These are phyloP conservation scores for Lipomyces japonicus DNA, from an alignment of 805 yeast genomes.

Conservation along the genomic window DNA sequence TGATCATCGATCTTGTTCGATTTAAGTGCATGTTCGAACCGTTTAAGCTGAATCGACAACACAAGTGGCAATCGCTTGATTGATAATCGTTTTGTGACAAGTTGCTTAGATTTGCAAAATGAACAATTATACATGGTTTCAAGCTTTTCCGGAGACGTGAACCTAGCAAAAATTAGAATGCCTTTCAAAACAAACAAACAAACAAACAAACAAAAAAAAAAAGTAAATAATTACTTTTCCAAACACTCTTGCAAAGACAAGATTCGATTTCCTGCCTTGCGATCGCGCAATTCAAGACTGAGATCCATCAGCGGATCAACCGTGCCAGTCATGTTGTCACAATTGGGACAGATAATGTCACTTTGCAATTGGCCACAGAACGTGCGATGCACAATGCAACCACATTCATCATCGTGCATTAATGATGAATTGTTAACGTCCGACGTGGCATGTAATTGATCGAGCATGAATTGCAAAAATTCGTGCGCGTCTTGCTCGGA, in stretches of 20 bases:
- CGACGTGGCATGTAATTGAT: slow-evolving; percentile 62
- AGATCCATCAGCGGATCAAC: slow-evolving; percentile 88
- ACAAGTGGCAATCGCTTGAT: slow-evolving; percentile 71
- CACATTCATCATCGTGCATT: slow-evolving; percentile 43
- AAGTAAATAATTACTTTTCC: slow-evolving; percentile 16
- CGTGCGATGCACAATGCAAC: slow-evolving; percentile 75
- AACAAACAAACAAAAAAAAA: not conserved
- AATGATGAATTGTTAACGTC: slow-evolving; percentile 9
- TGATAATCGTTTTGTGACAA: slow-evolving; percentile 68
- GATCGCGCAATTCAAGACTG: slow-evolving; percentile 46
- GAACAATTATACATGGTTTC: slow-evolving; percentile 72
- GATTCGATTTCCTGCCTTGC: slow-evolving; percentile 11
- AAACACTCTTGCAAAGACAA: slow-evolving; percentile 34
- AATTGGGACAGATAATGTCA: slow-evolving; percentile 67
- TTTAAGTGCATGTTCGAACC: slow-evolving; percentile 56
- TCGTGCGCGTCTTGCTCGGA: slow-evolving; percentile 99
- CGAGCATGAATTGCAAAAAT: slow-evolving; percentile 86
- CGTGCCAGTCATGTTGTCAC: slow-evolving; percentile 62
- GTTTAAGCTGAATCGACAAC: slow-evolving; percentile 75
- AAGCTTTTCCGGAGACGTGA: slow-evolving; percentile 71
- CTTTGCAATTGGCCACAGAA: slow-evolving; percentile 83
- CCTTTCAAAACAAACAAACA: slow-evolving; percentile 44
- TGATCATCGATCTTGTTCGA: slow-evolving; percentile 72
- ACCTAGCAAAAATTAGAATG: slow-evolving; percentile 58
- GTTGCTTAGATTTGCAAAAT: slow-evolving; percentile 56